These are phyloP conservation scores for Cutaneotrichosporon cyanovorans DNA, from an alignment of 1,284 basidiomycete genomes.

Conservation along the genomic window DNA sequence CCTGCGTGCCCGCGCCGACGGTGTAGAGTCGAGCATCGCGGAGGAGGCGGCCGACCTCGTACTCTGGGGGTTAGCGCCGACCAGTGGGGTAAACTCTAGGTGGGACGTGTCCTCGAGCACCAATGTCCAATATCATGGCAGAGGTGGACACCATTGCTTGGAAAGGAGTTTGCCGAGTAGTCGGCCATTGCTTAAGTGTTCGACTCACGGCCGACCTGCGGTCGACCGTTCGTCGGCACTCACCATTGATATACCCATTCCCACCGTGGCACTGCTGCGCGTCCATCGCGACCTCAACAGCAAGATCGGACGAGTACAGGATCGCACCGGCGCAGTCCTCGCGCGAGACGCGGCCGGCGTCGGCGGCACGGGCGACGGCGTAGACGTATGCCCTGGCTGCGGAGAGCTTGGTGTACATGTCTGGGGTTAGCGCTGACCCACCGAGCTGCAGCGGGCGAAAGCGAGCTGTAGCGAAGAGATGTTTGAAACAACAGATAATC, in stretches of 20 bases:
- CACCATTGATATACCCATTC: constrained; percentile 76
- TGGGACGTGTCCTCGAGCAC: too few species aligned
- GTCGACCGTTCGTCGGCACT: too few species aligned
- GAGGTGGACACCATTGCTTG: too few species aligned
- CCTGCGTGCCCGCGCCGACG: constrained; percentile 85
- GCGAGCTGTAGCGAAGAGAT: too few species aligned
- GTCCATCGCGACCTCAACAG: constrained; percentile 82
- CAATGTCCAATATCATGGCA: too few species aligned
- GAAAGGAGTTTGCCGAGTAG: too few species aligned
- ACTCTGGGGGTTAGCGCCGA: constrained; percentile 51
- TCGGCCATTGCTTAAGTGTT: too few species aligned
- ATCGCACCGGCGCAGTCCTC: constrained; percentile 91
- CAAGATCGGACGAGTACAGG: constrained; percentile 79
- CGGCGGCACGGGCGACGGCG: constrained; percentile 81
- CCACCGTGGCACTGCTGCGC: constrained; percentile 87
- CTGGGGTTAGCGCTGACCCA: constrained; percentile 34
- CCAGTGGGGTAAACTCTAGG: too few species aligned
- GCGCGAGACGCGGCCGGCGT: constrained; percentile 70
- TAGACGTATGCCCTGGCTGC: constrained; percentile 87
- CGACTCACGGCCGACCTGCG: too few species aligned
- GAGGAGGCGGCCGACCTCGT: constrained; percentile 74
- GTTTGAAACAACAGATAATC: too few species aligned
- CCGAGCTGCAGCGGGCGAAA: too few species aligned
- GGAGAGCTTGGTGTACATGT: constrained; percentile 93
- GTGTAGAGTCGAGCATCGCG: constrained; percentile 79